Evolutionary conservation across 345 rosid species (phyloP), one percentile per base, ranked within the genome.

Genomic region (Gossypium thurberi): DNA sequence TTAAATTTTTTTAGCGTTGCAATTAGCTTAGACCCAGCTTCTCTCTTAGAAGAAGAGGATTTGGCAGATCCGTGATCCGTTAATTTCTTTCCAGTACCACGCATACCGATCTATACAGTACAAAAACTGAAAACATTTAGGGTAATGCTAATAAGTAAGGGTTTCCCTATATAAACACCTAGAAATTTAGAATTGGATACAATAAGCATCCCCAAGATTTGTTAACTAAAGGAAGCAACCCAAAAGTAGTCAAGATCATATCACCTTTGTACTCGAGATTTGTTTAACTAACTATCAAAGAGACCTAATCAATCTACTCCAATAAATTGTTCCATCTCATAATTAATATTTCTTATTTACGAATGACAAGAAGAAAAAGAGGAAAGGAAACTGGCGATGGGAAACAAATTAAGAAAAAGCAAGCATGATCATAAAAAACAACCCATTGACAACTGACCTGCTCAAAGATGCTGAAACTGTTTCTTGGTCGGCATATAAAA

Each of bases 21-120:
- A 79, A 86, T 82, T 64, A 82, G 77, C 77, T 79, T 23, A 73
- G 91, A 84, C 18, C 80, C 85, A 40, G 63, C 58, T 28, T 80
- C 86, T 71, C 51, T 65, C 74, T 77, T 76, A 15, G 85, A 78
- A 37, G 73, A 62, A 73, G 77, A 66, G 69, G 86, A 59, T 51
- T 79, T 77, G n/a, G 66, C 72, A 21, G 71, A 63, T 77, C 78
- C 82, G 52, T 82, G 76, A 59, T 59, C 77, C 13, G 37, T 71
- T 42, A 62, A 70, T 51, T 75, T 69, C 53, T 78, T 81, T 73
- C 74, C 79, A 47, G 78, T 67, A 53, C 65, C 78, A 72, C 37
- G 76, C 91, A 87, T 87, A 33, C 56, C 77, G 72, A 79, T 76
- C 76, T 80, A 70, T 67, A 58, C 62, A 55, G 33, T 26, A 60